phyloP scores from a whole-genome alignment of 176 grass and related monocot species.

The Carex kokanica region DNA sequence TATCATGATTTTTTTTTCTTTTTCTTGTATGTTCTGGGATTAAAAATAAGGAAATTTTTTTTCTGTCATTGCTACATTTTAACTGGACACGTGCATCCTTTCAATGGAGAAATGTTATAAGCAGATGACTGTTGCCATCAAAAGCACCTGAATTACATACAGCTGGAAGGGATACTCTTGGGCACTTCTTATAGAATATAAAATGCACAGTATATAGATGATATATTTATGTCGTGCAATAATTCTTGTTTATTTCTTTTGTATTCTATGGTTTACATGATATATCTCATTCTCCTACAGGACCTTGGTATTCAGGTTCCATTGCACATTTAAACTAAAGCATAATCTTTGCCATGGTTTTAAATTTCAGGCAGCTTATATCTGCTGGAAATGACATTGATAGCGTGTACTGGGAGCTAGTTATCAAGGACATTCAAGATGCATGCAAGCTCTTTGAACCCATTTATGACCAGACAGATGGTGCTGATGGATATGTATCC shows the following conservation, averaged over 20 bases:
- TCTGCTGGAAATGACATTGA: conserved; percentile 76
- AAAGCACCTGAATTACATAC: not conserved
- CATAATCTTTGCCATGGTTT: not conserved
- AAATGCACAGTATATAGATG: not conserved
- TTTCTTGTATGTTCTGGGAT: not conserved
- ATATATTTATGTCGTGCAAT: not conserved
- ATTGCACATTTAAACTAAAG: not conserved
- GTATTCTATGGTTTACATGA: not conserved
- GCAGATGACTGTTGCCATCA: not conserved
- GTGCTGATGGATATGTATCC: conserved; percentile 91
- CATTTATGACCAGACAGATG: conserved; percentile 75
- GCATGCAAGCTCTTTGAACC: conserved; percentile 90
- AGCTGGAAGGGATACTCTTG: not conserved
- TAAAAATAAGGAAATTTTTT: not conserved
- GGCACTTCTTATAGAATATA: not conserved
- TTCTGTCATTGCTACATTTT: not conserved
- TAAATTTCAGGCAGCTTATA: conserved; percentile 54
- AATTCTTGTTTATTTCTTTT: not conserved
- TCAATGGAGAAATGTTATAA: not conserved
- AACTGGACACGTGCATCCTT: not conserved
- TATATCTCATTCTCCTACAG: not conserved
- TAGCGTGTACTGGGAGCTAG: conserved; percentile 88
- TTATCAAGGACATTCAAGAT: conserved; percentile 97
- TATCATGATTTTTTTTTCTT: not conserved
- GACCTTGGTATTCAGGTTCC: not conserved